A percentile compares a stretch with the other conserved stretches of the same genome.
Evolutionary conservation across 2,329 filamentous ascomycete genomes (phyloP).

Genomic region (Emergomyces pasteurianus): DNA sequence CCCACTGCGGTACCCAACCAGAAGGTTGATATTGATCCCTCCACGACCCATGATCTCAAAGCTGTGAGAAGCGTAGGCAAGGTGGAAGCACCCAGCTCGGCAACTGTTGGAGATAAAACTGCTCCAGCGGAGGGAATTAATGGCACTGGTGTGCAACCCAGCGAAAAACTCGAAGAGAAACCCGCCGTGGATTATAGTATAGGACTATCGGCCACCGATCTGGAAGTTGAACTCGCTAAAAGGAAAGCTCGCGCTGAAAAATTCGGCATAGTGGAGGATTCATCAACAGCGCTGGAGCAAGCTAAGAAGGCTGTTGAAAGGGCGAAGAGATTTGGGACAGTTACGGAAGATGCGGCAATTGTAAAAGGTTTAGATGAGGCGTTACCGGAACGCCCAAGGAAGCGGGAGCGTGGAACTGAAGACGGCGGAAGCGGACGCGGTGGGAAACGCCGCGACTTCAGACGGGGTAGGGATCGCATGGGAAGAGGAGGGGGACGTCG

Average conservation of each 20-base stretch:
- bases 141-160: slow-evolving; percentile 6
- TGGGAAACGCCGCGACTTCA: slow-evolving; percentile 30
- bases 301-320: slow-evolving; percentile 34
- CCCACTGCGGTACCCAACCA: slow-evolving; percentile 31
- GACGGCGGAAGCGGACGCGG: slow-evolving; percentile 26
- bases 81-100: not conserved
- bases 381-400: slow-evolving; percentile 30
- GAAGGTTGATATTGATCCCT: slow-evolving; percentile 25
- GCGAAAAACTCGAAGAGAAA: slow-evolving; percentile 15
- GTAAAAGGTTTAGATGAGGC: slow-evolving; percentile 36
- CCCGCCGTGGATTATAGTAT: slow-evolving; percentile 28
- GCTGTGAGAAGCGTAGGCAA: slow-evolving; percentile 20
- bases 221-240: slow-evolving; percentile 37
- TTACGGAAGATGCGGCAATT: slow-evolving; percentile 11
- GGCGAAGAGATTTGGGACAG: slow-evolving; percentile 36
- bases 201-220: slow-evolving; percentile 31
- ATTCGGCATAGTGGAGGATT: slow-evolving; percentile 35
- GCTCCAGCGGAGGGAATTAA: slow-evolving; percentile 10
- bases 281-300: slow-evolving; percentile 27
- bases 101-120: not conserved
- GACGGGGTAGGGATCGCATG: slow-evolving; percentile 13
- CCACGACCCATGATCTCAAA: slow-evolving; percentile 27
- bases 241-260: slow-evolving; percentile 38
- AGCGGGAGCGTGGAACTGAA: slow-evolving; percentile 27
- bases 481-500: slow-evolving; percentile 9